Conservation (phyloP, 345 rosid genomes). For the Viola odorata region DNA sequence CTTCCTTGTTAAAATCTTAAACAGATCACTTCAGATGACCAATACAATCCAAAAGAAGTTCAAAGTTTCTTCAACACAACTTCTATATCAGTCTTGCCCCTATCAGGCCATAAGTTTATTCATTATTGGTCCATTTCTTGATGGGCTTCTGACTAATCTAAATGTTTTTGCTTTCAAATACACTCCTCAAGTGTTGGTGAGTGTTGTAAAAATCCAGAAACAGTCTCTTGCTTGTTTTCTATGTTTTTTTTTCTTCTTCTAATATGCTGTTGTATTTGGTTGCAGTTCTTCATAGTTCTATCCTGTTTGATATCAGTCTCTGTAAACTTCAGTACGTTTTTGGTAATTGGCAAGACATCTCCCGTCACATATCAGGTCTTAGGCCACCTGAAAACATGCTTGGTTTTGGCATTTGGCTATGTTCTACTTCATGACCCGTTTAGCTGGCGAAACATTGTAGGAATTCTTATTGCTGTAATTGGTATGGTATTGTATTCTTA, state of each 20-base stretch:
- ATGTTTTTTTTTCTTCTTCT: constrained; percentile 7
- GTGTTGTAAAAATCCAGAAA: constrained; percentile 17
- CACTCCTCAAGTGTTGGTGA: constrained; percentile 95
- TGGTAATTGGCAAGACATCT: constrained; percentile 98
- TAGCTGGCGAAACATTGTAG: constrained; percentile 94
- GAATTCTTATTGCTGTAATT: constrained; percentile 79
- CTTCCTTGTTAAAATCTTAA: constrained; percentile 37
- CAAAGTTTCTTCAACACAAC: constrained; percentile 98
- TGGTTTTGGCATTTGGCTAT: constrained; percentile 95
- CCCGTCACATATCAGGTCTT: constrained; percentile 99
- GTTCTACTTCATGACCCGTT: constrained; percentile 88
- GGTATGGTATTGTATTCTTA: constrained; percentile 98
- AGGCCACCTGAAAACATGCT: constrained; percentile 98
- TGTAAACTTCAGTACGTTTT: constrained; percentile 98
- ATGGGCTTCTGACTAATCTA: constrained; percentile 82
- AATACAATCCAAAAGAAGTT: constrained; percentile 99
- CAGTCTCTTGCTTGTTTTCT: neutral
- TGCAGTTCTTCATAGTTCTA: constrained; percentile 98
- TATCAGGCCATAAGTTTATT: constrained; percentile 94
- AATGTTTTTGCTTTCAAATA: constrained; percentile 97
- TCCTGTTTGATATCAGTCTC: constrained; percentile 99
- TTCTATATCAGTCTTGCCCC: constrained; percentile 97
- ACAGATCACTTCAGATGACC: constrained; percentile 70
- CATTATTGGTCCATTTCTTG: constrained; percentile 88
- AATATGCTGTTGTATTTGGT: constrained; percentile 16